Evolutionary conservation across 306 rosid genomes (phyloP).

Genomic region (Rosa chinensis): DNA sequence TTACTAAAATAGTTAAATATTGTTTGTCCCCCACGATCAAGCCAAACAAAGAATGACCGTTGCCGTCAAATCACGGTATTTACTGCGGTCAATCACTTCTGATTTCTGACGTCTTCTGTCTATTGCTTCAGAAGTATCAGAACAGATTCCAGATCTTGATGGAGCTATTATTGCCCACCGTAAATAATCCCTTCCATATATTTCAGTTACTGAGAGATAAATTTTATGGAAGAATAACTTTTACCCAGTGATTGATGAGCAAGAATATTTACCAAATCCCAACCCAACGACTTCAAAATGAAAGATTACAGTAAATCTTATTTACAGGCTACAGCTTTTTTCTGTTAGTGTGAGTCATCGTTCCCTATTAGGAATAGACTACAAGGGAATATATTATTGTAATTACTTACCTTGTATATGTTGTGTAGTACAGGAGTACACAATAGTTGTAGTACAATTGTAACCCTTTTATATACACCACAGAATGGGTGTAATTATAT

Average conservation of each 20-base stretch:
- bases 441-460: no score
- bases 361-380: no score
- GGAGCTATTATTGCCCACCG: conserved; percentile 2
- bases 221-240: background rate
- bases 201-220: background rate
- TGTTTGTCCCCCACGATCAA: background rate
- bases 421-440: no score
- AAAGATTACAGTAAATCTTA: background rate
- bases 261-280: no score
- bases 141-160: conserved; percentile 18
- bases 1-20: background rate
- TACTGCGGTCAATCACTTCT: conserved; percentile 3
- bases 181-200: background rate
- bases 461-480: no score
- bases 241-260: no score
- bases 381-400: no score
- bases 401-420: no score
- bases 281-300: no score
- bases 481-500: no score
- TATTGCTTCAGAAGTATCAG: background rate
- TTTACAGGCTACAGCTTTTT: conserved; percentile 38
- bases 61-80: conserved; percentile 8
- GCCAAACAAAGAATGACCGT: conserved; percentile 2
- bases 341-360: no score
- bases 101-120: background rate